Evolutionary conservation across 768 basidiomycete genomes (phyloP).

Genomic region (Rossbeevera mucosa): DNA sequence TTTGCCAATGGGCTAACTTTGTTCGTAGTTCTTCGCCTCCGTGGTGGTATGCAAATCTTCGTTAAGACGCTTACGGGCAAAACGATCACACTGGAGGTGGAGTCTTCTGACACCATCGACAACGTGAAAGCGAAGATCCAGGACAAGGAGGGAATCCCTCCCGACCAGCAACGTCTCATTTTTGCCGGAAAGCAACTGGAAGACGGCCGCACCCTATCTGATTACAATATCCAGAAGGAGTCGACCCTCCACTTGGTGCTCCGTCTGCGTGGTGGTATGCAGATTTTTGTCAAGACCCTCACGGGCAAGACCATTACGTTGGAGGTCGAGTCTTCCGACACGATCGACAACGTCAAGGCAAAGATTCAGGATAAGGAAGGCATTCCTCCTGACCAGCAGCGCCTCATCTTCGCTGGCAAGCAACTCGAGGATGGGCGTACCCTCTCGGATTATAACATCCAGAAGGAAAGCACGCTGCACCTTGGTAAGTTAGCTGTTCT

Average conservation of each 20-base stretch:
- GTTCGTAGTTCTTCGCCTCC: slow-evolving; percentile 63
- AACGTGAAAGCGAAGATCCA: slow-evolving; percentile 83
- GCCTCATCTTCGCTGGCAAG: slow-evolving; percentile 78
- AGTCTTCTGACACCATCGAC: slow-evolving; percentile 91
- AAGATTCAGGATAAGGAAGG: slow-evolving; percentile 82
- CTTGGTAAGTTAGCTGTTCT: slow-evolving; percentile 31
- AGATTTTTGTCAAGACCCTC: slow-evolving; percentile 67
- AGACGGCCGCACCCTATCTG: slow-evolving; percentile 83
- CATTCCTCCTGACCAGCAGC: slow-evolving; percentile 74
- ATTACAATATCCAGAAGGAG: slow-evolving; percentile 84
- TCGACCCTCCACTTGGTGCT: slow-evolving; percentile 72
- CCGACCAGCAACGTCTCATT: slow-evolving; percentile 85
- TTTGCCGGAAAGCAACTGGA: slow-evolving; percentile 95
- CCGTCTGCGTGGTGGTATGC: slow-evolving; percentile 68
- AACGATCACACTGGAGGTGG: slow-evolving; percentile 90
- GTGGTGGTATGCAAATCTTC: slow-evolving; percentile 90
- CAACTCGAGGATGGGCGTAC: slow-evolving; percentile 77
- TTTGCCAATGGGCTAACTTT: neutral
- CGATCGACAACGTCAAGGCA: slow-evolving; percentile 72
- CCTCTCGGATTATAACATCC: slow-evolving; percentile 73
- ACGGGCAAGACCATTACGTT: slow-evolving; percentile 76
- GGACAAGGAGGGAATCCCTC: slow-evolving; percentile 76
- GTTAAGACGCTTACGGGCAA: slow-evolving; percentile 87
- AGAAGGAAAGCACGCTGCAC: slow-evolving; percentile 70
- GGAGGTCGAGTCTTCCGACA: slow-evolving; percentile 72